Evolutionary conservation across 805 yeast genomes (phyloP).

Genomic region (Ogataea salicorniae): DNA sequence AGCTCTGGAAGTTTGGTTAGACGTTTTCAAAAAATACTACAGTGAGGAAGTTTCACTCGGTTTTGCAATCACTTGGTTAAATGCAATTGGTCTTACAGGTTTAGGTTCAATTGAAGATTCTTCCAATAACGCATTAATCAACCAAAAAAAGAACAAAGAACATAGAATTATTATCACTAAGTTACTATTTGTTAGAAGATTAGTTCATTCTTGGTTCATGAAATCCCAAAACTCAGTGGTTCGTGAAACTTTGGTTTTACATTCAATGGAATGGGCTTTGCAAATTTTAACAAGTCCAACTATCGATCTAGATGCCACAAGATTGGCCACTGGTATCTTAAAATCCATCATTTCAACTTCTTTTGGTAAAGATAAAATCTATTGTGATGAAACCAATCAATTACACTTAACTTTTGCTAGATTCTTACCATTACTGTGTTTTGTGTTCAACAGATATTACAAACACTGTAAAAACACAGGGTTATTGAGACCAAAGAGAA

Average conservation of each 20-base stretch:
- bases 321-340: conserved; percentile 59
- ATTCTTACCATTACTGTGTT: conserved; percentile 49
- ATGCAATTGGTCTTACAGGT: conserved; percentile 54
- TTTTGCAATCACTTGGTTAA: conserved; percentile 41
- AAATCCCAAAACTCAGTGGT: conserved; percentile 19
- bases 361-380: conserved; percentile 20
- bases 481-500: conserved; percentile 47
- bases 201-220: conserved; percentile 37
- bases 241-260: conserved; percentile 37
- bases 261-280: conserved; percentile 51
- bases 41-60: conserved; percentile 36
- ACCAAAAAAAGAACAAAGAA: conserved; percentile 42
- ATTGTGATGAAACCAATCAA: conserved; percentile 29
- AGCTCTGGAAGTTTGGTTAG: conserved; percentile 50
- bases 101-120: conserved; percentile 38
- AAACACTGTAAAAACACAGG: conserved; percentile 42
- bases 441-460: conserved; percentile 47
- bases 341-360: conserved; percentile 39
- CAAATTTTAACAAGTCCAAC: conserved; percentile 47
- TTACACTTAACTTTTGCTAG: conserved; percentile 44
- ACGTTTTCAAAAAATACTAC: conserved; percentile 35
- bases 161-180: conserved; percentile 53
- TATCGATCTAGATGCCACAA: conserved; percentile 50
- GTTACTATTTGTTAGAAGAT: conserved; percentile 55
- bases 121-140: conserved; percentile 22